Evolutionary conservation across 495 filamentous ascomycete species (phyloP).

Genomic region (Umbilicaria muhlenbergii): DNA sequence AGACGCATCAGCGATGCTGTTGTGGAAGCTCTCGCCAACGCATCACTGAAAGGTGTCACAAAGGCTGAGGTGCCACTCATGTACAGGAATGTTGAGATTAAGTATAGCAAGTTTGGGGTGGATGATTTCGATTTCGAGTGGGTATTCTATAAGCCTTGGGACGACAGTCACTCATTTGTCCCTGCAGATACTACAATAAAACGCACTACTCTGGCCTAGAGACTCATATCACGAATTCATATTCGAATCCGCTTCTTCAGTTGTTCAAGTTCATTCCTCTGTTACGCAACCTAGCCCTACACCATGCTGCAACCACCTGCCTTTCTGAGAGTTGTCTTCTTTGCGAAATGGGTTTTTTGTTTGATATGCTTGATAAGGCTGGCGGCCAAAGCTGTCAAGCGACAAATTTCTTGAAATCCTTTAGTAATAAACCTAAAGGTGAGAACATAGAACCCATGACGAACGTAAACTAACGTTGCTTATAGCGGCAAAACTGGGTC

Average conservation of each 20-base stretch:
- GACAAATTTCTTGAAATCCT: conserved; percentile 86
- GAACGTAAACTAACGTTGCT: not conserved
- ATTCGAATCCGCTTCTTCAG: conserved; percentile 86
- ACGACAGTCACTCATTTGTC: not conserved
- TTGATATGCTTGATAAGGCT: conserved; percentile 96
- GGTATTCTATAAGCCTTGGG: conserved; percentile 11
- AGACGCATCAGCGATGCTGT: conserved; percentile 39
- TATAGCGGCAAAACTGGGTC: conserved; percentile 46
- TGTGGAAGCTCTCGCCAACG: conserved; percentile 40
- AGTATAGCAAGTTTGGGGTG: conserved; percentile 92
- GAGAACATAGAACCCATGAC: conserved; percentile 1
- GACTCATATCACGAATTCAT: conserved; percentile 91
- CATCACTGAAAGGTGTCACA: conserved; percentile 45
- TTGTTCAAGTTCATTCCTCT: conserved; percentile 80
- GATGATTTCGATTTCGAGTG: conserved; percentile 96
- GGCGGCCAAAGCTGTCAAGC: conserved; percentile 87
- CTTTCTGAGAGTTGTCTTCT: conserved; percentile 67
- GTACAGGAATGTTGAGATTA: conserved; percentile 87
- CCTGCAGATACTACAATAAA: conserved; percentile 71
- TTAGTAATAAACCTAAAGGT: conserved; percentile 63
- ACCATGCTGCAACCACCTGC: conserved; percentile 75
- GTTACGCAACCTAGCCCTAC: conserved; percentile 77
- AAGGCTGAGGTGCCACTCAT: conserved; percentile 61
- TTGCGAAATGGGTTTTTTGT: conserved; percentile 88
- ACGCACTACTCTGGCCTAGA: conserved; percentile 82